A percentile compares a stretch with the other conserved stretches of the same genome.
Conservation (phyloP, 352 stramenopile genomes). For the Pythium periplocum region DNA sequence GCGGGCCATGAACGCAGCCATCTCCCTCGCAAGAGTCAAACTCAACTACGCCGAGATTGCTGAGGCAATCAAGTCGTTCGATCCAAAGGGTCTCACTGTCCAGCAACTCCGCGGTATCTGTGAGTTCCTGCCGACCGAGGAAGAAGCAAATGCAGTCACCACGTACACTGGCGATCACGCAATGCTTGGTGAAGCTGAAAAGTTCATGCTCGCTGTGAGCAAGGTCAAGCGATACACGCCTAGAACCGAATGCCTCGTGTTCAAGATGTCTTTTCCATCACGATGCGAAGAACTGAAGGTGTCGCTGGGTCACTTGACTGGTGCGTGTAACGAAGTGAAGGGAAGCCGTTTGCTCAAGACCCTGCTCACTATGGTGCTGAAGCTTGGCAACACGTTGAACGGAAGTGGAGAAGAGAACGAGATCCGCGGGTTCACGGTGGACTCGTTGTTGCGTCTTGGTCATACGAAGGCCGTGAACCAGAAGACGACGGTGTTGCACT, state of each 20-base stretch:
- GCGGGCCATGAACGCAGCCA: slow-evolving; percentile 96
- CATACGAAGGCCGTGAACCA: slow-evolving; percentile 96
- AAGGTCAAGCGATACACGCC: slow-evolving; percentile 66
- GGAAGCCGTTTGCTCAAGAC: slow-evolving; percentile 91
- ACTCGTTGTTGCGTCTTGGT: slow-evolving; percentile 90
- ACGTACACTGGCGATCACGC: slow-evolving; percentile 69
- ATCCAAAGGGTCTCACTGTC: slow-evolving; percentile 51
- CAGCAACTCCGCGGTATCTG: slow-evolving; percentile 86
- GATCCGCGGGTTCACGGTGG: slow-evolving; percentile 94
- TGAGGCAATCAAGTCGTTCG: slow-evolving; percentile 61
- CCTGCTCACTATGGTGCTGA: slow-evolving; percentile 96
- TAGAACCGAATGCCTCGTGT: slow-evolving; percentile 79
- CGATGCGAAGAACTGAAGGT: slow-evolving; percentile 77
- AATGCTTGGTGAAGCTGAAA: slow-evolving; percentile 74
- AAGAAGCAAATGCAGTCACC: slow-evolving; percentile 85
- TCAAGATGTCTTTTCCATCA: slow-evolving; percentile 65
- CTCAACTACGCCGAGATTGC: slow-evolving; percentile 88
- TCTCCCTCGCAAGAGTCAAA: slow-evolving; percentile 94
- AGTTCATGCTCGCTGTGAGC: slow-evolving; percentile 86
- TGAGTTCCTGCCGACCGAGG: slow-evolving; percentile 91
- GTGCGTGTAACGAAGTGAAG: slow-evolving; percentile 92
- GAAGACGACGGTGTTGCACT: slow-evolving; percentile 98
- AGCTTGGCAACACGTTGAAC: slow-evolving; percentile 96
- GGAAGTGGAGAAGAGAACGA: slow-evolving; percentile 82
- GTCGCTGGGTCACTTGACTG: slow-evolving; percentile 80